Evolutionary conservation across 495 filamentous ascomycete species (phyloP).

Genomic region (Xylaria venustula): DNA sequence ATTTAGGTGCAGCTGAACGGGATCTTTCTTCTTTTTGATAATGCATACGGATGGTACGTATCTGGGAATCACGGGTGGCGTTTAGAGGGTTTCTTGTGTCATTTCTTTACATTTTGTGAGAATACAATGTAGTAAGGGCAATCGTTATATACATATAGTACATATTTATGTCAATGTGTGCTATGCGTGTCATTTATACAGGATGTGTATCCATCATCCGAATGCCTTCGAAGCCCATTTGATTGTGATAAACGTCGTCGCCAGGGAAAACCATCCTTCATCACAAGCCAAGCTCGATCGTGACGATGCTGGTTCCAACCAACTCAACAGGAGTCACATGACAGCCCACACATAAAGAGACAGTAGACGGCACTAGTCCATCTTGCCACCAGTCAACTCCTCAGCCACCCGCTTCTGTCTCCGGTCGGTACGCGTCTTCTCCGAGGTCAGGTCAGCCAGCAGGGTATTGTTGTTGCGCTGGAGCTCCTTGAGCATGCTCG

Average conservation of each 20-base stretch:
- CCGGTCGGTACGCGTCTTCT: constrained; percentile 25
- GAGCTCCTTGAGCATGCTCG: constrained; percentile 26
- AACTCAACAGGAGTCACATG: background rate
- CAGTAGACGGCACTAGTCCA: constrained; percentile 21
- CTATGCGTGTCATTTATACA: background rate
- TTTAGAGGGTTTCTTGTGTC: constrained; percentile 18
- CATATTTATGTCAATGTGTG: constrained; percentile 17
- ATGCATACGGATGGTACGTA: background rate
- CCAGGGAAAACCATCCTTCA: background rate
- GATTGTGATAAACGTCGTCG: background rate
- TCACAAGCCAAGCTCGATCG: background rate
- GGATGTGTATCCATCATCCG: background rate
- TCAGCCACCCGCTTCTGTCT: constrained; percentile 47
- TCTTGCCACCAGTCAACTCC: constrained; percentile 50
- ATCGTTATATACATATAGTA: constrained; percentile 30
- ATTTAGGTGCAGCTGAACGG: background rate
- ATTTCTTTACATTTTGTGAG: constrained; percentile 12
- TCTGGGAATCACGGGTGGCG: constrained; percentile 13
- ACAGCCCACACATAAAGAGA: background rate
- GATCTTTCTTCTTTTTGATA: background rate
- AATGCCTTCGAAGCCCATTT: background rate
- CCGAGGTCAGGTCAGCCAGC: constrained; percentile 16
- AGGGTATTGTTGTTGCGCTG: constrained; percentile 17
- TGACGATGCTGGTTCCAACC: background rate
- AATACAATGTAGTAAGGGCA: constrained; percentile 21